These are phyloP conservation scores for Candida parachauliodes DNA, from an alignment of 805 yeast genomes.

Conservation along the genomic window DNA sequence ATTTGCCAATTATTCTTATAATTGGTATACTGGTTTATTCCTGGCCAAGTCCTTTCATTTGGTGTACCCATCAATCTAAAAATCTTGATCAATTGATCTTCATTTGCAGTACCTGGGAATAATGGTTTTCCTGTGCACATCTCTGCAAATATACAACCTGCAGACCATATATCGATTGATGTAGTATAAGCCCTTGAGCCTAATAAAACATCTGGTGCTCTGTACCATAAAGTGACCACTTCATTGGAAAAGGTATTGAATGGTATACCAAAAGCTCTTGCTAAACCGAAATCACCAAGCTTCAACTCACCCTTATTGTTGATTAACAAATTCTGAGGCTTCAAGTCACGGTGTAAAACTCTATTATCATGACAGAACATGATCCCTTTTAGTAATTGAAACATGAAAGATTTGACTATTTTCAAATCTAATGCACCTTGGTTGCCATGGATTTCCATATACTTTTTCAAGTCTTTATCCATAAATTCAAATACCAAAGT, in stretches of 20 bases:
- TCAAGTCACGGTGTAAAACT: conserved; percentile 81
- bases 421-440: conserved; percentile 70
- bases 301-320: conserved; percentile 87
- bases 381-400: conserved; percentile 86
- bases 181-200: conserved; percentile 96
- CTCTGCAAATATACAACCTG: conserved; percentile 96
- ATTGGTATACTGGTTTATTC: conserved; percentile 85
- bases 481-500: conserved; percentile 90
- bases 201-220: conserved; percentile 94
- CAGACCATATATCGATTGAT: conserved; percentile 97
- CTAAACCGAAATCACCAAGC: conserved; percentile 94
- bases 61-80: conserved; percentile 97
- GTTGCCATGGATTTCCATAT: conserved; percentile 84
- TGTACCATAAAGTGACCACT: conserved; percentile 96
- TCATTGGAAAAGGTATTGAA: conserved; percentile 96
- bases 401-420: conserved; percentile 87
- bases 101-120: conserved; percentile 94
- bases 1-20: conserved; percentile 80
- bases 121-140: conserved; percentile 98
- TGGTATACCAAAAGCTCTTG: conserved; percentile 97
- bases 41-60: conserved; percentile 95
- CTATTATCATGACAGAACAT: conserved; percentile 82
- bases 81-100: conserved; percentile 88
- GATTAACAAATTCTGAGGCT: conserved; percentile 92
- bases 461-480: conserved; percentile 90